phyloP scores from a whole-genome alignment of 192 early-diverging fungal species.

The Backusella parvicylindrica region DNA sequence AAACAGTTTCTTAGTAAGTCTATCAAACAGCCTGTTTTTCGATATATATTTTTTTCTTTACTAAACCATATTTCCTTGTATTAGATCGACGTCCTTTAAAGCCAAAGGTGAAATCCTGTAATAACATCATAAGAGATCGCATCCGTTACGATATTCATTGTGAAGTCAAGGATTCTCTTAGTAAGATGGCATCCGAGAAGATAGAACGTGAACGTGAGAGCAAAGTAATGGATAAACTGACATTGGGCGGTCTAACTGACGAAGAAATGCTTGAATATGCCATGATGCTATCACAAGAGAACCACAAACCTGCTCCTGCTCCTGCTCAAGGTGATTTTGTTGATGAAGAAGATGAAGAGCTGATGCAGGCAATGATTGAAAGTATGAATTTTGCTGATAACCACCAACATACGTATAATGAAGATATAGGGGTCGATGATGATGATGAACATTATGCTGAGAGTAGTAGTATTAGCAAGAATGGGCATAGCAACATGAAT shows the following conservation, averaged over 20 bases:
- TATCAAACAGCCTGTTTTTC: background rate
- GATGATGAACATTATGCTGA: background rate
- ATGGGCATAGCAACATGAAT: background rate
- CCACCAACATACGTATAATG: background rate
- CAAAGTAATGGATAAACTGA: conserved; percentile 16
- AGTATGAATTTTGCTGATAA: conserved; percentile 19
- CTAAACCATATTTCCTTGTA: background rate
- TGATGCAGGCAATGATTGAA: conserved; percentile 32
- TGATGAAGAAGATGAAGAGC: conserved; percentile 28
- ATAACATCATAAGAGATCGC: background rate
- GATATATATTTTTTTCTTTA: background rate
- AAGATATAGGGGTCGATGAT: background rate
- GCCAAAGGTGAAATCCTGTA: conserved; percentile 2
- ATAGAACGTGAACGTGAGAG: conserved; percentile 19
- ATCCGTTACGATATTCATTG: conserved; percentile 40
- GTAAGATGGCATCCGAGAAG: conserved; percentile 28
- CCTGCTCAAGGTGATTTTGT: background rate
- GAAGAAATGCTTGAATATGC: conserved; percentile 56
- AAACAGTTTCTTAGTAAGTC: conserved; percentile 24
- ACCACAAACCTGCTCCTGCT: background rate
- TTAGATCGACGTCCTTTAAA: conserved; percentile 11
- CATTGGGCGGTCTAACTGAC: conserved; percentile 47
- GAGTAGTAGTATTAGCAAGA: background rate
- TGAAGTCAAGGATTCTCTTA: conserved; percentile 33
- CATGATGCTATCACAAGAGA: conserved; percentile 45